Evolutionary conservation across 768 basidiomycete species (phyloP).

Genomic region (Macrocybe gigantea): DNA sequence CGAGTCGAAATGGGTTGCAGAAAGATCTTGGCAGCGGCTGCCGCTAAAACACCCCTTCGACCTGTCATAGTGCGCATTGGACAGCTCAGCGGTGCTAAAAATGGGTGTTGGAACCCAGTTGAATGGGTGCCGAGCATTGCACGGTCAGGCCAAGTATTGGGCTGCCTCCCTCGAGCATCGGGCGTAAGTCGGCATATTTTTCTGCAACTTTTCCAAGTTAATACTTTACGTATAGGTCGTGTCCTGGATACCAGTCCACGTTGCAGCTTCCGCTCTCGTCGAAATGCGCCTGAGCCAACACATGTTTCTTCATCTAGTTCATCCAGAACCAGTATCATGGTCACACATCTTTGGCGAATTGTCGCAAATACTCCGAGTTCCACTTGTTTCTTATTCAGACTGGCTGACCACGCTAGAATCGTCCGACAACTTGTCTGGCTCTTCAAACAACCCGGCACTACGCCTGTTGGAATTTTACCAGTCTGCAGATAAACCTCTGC

Average conservation of each 20-base stretch:
- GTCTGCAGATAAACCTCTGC: constrained; percentile 8
- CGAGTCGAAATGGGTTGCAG: constrained; percentile 33
- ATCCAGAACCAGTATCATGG: constrained; percentile 21
- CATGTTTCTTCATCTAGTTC: constrained; percentile 17
- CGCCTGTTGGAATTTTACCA: constrained; percentile 23
- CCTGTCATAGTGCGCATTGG: constrained; percentile 25
- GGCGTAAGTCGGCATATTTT: constrained; percentile 26
- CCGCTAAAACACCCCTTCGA: constrained; percentile 11
- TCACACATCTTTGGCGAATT: constrained; percentile 12
- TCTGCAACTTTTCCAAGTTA: constrained; percentile 7
- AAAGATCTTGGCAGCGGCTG: constrained; percentile 21
- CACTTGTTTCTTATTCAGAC: constrained; percentile 22
- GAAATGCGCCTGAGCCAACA: constrained; percentile 15
- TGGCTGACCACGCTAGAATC: constrained; percentile 24
- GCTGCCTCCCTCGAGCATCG: constrained; percentile 19
- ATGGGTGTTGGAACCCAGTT: constrained; percentile 29
- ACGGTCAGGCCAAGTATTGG: constrained; percentile 20
- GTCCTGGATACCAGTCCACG: constrained; percentile 26
- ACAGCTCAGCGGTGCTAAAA: constrained; percentile 29
- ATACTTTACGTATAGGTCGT: constrained; percentile 6
- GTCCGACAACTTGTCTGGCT: constrained; percentile 1
- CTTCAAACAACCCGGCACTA: constrained; percentile 17
- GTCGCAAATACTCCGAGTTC: constrained; percentile 15
- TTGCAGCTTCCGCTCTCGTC: constrained; percentile 20
- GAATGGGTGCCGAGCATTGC: constrained; percentile 31